Evolutionary conservation across 768 basidiomycete species (phyloP), one percentile per base, ranked within the genome.

Genomic region (Macrolepiota fuliginosa): DNA sequence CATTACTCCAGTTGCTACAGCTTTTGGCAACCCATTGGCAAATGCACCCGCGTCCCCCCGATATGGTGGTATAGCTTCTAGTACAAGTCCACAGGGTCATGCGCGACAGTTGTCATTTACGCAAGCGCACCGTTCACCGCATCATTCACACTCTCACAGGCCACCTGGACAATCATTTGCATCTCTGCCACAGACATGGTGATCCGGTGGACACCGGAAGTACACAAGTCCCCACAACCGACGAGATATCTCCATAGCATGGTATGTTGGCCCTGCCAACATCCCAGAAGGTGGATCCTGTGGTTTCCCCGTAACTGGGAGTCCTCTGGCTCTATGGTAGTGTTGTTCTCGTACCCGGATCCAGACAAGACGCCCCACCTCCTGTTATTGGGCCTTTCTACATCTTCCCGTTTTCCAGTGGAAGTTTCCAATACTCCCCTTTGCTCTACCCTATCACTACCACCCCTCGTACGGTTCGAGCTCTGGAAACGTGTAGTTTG

Each of bases 131-230:
- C 58, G 49, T 27, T 55, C 54, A 6, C 45, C 60, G 15, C 59
- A 61, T 25, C 45, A 61, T 17, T 50, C 37, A 13, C 52, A 61
- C 4, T 15, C 45, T 1, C 36, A 46, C 17, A 27, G 46, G 27
- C 45, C 46, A 15, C 60, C 54, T 4, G 60, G 53, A 19, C 60
- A 61, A 25, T 15, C 60, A 39, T 61, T 61, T n/a, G 24, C 60
- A 39, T 61, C 60, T 37, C 37, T 55, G 53, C 54, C 42, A 4
- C 53, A 55, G n/a, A 22, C 60, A 22, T 61, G 60, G 60, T 61
- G 36, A 55, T 36, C 13, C 5, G 19, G 19, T 36, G 36, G n/a
- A 10, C 24, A n/a, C 42, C 17, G 42, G 42, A 49, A 49, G 24
- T 49, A 6, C 19, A 10, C 9, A 27, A 49, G 11, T 15, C 11